A percentile compares a stretch with the other conserved stretches of the same genome.
These are phyloP conservation scores for Ophiorrhiza pumila DNA, from an alignment of 257 asterid genomes.

Conservation along the genomic window DNA sequence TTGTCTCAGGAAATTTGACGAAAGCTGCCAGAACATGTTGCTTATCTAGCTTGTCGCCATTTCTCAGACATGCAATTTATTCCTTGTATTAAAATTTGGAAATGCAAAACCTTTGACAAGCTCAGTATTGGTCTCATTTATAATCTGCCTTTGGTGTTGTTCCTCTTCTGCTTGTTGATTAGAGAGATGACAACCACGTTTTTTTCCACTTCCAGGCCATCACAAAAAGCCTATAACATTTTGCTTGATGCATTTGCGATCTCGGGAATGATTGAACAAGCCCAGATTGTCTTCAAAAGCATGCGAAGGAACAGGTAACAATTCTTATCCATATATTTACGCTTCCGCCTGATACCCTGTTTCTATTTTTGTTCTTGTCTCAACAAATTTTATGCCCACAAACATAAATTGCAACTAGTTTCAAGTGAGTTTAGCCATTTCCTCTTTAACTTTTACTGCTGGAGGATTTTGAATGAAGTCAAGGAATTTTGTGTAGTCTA, in stretches of 20 bases:
- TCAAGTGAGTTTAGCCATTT: too few species aligned
- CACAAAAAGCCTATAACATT: slow-evolving; percentile 86
- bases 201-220: slow-evolving; percentile 60
- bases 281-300: slow-evolving; percentile 84
- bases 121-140: background rate
- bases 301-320: slow-evolving; percentile 90
- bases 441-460: background rate
- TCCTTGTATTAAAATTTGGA: background rate
- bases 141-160: too few species aligned
- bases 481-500: background rate
- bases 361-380: background rate
- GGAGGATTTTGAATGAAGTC: background rate
- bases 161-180: background rate
- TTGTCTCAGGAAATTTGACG: background rate
- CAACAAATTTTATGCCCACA: background rate
- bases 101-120: background rate
- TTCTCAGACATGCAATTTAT: background rate
- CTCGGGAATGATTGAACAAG: slow-evolving; percentile 97
- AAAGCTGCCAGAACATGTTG: background rate
- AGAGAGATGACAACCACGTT: background rate
- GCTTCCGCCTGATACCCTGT: background rate
- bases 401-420: too few species aligned
- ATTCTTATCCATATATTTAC: background rate
- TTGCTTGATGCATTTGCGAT: slow-evolving; percentile 98
- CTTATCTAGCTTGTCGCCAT: background rate